Percentiles rank a stretch among this genome's conserved stretches.
phyloP scores from a whole-genome alignment of 345 rosid species.

The Salix arbutifolia region DNA sequence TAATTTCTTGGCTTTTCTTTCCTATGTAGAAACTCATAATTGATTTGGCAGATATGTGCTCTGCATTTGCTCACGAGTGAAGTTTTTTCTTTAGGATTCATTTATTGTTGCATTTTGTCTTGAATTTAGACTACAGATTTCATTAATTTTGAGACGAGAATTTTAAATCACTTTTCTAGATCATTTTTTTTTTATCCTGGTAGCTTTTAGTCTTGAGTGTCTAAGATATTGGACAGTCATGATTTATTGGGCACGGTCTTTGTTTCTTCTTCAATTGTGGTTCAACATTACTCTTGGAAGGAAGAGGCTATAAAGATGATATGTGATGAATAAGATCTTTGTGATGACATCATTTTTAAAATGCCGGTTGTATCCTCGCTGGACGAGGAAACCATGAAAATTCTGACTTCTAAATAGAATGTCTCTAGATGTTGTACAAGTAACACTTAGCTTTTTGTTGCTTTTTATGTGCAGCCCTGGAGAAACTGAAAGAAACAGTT shows the following conservation, averaged over 20 bases:
- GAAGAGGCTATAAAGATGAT: not conserved
- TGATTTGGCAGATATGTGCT: not conserved
- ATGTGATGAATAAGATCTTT: not conserved
- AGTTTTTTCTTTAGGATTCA: not conserved
- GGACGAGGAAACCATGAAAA: not conserved
- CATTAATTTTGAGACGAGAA: not conserved
- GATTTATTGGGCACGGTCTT: not conserved
- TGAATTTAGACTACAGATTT: not conserved
- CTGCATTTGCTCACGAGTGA: not conserved
- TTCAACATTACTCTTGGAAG: not conserved
- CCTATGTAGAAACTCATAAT: not conserved
- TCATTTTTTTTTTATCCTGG: not conserved
- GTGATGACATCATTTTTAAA: not conserved
- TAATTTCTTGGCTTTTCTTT: constrained; percentile 34
- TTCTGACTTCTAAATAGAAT: too few species aligned
- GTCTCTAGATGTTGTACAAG: too few species aligned
- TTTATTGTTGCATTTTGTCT: too few species aligned
- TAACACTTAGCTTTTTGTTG: too few species aligned
- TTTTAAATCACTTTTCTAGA: not conserved
- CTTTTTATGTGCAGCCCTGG: too few species aligned
- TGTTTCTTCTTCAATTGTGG: not conserved
- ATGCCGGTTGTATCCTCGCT: not conserved
- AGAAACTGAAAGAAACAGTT: too few species aligned
- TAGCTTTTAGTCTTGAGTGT: not conserved
- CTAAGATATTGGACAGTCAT: not conserved